Evolutionary conservation across 2,329 filamentous ascomycete genomes (phyloP).

Genomic region (Coniochaeta sp.): DNA sequence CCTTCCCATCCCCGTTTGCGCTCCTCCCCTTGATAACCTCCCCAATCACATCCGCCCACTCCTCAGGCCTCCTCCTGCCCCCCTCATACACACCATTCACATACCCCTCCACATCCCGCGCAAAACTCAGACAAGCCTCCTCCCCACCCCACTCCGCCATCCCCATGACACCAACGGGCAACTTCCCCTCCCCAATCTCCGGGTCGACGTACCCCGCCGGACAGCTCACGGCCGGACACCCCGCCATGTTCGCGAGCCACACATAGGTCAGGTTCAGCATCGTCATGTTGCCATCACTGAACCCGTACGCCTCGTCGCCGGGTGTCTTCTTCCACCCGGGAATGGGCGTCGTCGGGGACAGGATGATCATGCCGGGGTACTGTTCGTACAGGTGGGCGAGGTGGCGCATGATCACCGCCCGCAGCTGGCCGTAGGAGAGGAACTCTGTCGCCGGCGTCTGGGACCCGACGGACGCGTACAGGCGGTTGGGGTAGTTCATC

Average conservation of each 20-base stretch:
- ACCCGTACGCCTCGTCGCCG: slow-evolving; percentile 60
- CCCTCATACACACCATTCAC: slow-evolving; percentile 39
- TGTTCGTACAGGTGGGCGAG: slow-evolving; percentile 62
- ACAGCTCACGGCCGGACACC: slow-evolving; percentile 66
- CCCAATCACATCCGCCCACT: slow-evolving; percentile 52
- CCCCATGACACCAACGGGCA: slow-evolving; percentile 57
- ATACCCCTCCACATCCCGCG: slow-evolving; percentile 48
- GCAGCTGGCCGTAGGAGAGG: slow-evolving; percentile 64
- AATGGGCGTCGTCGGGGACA: slow-evolving; percentile 71
- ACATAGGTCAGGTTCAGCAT: slow-evolving; percentile 80
- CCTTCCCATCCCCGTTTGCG: background rate
- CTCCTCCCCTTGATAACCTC: slow-evolving; percentile 21
- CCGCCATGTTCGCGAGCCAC: slow-evolving; percentile 77
- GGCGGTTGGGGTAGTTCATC: slow-evolving; percentile 60
- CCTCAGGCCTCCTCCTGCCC: slow-evolving; percentile 41
- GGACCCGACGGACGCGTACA: slow-evolving; percentile 59
- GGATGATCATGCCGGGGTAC: slow-evolving; percentile 69
- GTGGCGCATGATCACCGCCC: slow-evolving; percentile 72
- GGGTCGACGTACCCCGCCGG: slow-evolving; percentile 67
- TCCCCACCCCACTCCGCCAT: slow-evolving; percentile 62
- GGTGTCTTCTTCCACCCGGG: slow-evolving; percentile 62
- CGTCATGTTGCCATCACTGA: slow-evolving; percentile 65
- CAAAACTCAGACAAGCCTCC: slow-evolving; percentile 56
- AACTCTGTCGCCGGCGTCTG: slow-evolving; percentile 64
- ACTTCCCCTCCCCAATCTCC: slow-evolving; percentile 46